Evolutionary conservation across 2,329 filamentous ascomycete genomes (phyloP), one percentile per base, ranked within the genome.

Genomic region (Talaromyces sp.): DNA sequence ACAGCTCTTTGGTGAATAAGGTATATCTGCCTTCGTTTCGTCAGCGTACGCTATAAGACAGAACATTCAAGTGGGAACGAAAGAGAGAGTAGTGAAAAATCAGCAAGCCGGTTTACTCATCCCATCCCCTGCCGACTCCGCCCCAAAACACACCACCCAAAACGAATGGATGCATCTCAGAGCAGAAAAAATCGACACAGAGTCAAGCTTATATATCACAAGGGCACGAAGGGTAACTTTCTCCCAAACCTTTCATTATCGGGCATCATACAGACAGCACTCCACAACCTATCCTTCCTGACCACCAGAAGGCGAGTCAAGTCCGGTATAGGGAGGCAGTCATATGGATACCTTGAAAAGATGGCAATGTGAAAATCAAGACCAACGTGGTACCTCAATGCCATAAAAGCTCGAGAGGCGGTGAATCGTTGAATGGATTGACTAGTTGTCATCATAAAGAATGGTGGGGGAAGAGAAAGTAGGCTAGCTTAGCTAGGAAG

Each of bases 351-450:
- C 65, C 72, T 72, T 72, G 65, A 62, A 69, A 42, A 23, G 16
- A n/a, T 57, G 54, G 68, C 64, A 66, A 61, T 61, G 50, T 60
- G 66, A 63, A 66, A 64, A 54, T 8, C n/a, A n/a, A 16, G 18
- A 11, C 21, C 54, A 18, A 31, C 33, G 35, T 67, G 52, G 56
- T 44, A 59, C 54, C 59, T 66, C 69, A 66, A 68, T 63, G 12
- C 23, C 18, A 11, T 3, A 42, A 48, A 60, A 66, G 70, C 71
- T 67, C 71, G 71, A 75, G 69, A 71, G 75, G 74, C 69, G 75
- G 74, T 75, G 76, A 76, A 68, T 84, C 82, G 75, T 84, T 82
- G 83, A 85, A 85, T 84, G 83, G 83, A 85, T 85, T 82, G 81
- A 84, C 82, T 84, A 75, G 80, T 78, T 83, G 81, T 83, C 83